phyloP scores from a whole-genome alignment of 768 basidiomycete species.

The Leucosporidium scottii region DNA sequence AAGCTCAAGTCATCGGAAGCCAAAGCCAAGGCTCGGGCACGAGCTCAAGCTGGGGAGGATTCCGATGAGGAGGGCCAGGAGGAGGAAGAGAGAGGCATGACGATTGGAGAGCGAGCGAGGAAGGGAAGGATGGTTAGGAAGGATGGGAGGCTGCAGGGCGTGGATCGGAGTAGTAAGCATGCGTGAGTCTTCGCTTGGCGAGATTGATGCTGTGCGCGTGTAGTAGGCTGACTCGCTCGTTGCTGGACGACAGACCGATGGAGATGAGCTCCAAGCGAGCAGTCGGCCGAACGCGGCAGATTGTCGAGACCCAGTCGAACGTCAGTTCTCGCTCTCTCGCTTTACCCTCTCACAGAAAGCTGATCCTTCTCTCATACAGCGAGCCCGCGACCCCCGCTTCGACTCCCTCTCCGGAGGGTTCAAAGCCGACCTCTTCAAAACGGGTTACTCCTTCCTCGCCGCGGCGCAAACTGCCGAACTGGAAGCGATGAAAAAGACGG shows the following conservation, averaged over 20 bases:
- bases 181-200: slow-evolving; percentile 2
- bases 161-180: slow-evolving; percentile 10
- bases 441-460: slow-evolving; percentile 29
- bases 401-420: slow-evolving; percentile 27
- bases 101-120: background rate
- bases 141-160: background rate
- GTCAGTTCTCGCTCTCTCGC: background rate
- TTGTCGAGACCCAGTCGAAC: slow-evolving; percentile 22
- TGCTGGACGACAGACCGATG: slow-evolving; percentile 13
- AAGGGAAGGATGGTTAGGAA: slow-evolving; percentile 2
- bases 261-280: slow-evolving; percentile 26
- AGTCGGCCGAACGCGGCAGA: slow-evolving; percentile 16
- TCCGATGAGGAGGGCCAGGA: slow-evolving; percentile 6
- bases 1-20: slow-evolving; percentile 15
- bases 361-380: background rate
- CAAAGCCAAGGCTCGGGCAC: background rate
- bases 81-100: slow-evolving; percentile 1
- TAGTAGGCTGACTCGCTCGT: background rate
- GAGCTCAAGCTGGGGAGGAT: background rate
- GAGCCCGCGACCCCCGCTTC: slow-evolving; percentile 33
- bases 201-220: no score
- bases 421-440: slow-evolving; percentile 22
- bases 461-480: slow-evolving; percentile 18
- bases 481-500: slow-evolving; percentile 21
- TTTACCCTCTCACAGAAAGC: background rate